Percentiles rank a stretch among this genome's conserved stretches.
phyloP scores from a whole-genome alignment of 129 eudicot species.

The Glebionis coronaria region DNA sequence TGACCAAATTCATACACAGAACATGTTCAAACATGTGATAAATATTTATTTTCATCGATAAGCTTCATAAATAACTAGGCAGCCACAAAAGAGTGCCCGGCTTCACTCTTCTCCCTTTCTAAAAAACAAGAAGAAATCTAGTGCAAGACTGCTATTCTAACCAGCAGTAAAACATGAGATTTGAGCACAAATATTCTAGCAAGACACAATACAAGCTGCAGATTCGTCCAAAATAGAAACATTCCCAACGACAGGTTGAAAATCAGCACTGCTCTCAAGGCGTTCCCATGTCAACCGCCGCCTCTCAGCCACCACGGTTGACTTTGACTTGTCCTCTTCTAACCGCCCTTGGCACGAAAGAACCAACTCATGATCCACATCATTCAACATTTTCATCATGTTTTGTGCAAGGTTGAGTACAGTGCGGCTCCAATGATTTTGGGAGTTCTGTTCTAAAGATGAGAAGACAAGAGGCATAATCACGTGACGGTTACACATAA shows the following conservation, averaged over 20 bases:
- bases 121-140: slow-evolving; percentile 29
- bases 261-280: slow-evolving; percentile 42
- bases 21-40: not conserved
- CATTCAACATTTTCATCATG: slow-evolving; percentile 47
- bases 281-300: slow-evolving; percentile 61
- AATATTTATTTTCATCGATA: slow-evolving; percentile 15
- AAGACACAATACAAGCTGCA: slow-evolving; percentile 30
- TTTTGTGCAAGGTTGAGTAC: slow-evolving; percentile 62
- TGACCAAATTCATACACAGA: slow-evolving; percentile 21
- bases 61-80: slow-evolving; percentile 20
- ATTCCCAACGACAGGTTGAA: slow-evolving; percentile 29
- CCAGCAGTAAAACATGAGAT: not conserved
- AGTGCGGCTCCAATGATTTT: slow-evolving; percentile 62
- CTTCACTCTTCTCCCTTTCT: slow-evolving; percentile 20
- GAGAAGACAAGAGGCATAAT: slow-evolving; percentile 58
- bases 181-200: slow-evolving; percentile 24
- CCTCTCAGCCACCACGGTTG: slow-evolving; percentile 37
- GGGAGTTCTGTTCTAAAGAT: slow-evolving; percentile 49
- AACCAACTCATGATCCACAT: slow-evolving; percentile 57
- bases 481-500: slow-evolving; percentile 51
- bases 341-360: slow-evolving; percentile 45
- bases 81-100: slow-evolving; percentile 24
- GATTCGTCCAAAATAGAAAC: slow-evolving; percentile 27
- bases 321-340: slow-evolving; percentile 45
- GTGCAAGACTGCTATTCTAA: slow-evolving; percentile 12